Evolutionary conservation across 257 asterid genomes (phyloP).

Genomic region (Gentiana straminea): DNA sequence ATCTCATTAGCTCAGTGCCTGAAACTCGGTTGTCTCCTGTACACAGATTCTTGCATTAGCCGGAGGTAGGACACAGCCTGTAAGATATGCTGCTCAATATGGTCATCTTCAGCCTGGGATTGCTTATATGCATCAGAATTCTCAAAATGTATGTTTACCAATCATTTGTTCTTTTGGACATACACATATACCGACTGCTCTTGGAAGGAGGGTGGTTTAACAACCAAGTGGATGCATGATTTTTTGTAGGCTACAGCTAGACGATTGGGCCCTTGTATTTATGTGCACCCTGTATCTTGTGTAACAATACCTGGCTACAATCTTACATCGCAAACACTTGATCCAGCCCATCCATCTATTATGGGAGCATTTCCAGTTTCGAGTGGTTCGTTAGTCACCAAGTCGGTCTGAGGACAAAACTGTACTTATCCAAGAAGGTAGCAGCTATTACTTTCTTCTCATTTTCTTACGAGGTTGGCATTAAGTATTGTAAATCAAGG

Average conservation of each 20-base stretch:
- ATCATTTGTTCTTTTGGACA: neutral
- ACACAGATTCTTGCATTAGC: conserved; percentile 47
- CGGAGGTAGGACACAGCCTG: conserved; percentile 46
- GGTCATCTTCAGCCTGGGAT: conserved; percentile 42
- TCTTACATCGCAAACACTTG: conserved; percentile 25
- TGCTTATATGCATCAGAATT: conserved; percentile 43
- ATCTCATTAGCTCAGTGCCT: neutral
- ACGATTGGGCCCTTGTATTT: conserved; percentile 50
- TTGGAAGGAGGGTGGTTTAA: neutral
- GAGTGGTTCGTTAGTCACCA: conserved; percentile 33
- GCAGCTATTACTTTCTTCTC: neutral
- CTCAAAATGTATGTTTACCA: conserved; percentile 46
- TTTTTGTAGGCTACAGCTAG: conserved; percentile 56
- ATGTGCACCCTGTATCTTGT: conserved; percentile 55
- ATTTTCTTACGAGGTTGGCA: neutral
- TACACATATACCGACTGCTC: no score
- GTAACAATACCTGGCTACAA: conserved; percentile 26
- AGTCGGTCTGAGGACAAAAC: conserved; percentile 28
- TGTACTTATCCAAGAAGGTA: neutral
- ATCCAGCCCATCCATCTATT: conserved; percentile 23
- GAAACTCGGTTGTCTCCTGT: conserved; percentile 8
- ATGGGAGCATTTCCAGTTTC: conserved; percentile 39
- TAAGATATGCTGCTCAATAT: conserved; percentile 50
- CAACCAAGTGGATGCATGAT: neutral
- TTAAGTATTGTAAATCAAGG: conserved; percentile 14